Conservation (phyloP, 768 basidiomycete genomes). For the Kwoniella botswanensis region DNA sequence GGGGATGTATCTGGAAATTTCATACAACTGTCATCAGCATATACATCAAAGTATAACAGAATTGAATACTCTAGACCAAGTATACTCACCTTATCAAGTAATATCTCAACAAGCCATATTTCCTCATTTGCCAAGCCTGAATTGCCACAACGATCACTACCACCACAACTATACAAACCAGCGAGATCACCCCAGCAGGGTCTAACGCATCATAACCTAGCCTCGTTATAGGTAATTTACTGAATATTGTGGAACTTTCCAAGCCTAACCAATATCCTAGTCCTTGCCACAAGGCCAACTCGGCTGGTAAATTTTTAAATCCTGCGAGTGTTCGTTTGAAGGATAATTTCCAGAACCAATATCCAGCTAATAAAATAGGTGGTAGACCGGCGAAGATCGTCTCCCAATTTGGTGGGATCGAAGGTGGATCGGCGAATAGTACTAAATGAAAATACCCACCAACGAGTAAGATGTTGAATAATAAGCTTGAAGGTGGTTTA, state of each 20-base stretch:
- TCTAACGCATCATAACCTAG: constrained; percentile 41
- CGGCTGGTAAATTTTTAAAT: constrained; percentile 41
- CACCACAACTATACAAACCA: constrained; percentile 36
- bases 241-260: constrained; percentile 45
- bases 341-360: constrained; percentile 45
- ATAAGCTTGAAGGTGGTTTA: constrained; percentile 24
- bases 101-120: constrained; percentile 38
- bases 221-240: constrained; percentile 39
- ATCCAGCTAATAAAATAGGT: constrained; percentile 34
- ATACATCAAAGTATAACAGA: background rate
- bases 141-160: constrained; percentile 34
- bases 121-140: constrained; percentile 42
- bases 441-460: constrained; percentile 45
- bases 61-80: background rate
- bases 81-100: constrained; percentile 42
- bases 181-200: constrained; percentile 30
- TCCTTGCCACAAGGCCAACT: constrained; percentile 48
- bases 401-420: constrained; percentile 41
- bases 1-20: constrained; percentile 35
- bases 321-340: constrained; percentile 37
- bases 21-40: background rate
- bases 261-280: constrained; percentile 50
- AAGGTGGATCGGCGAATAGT: constrained; percentile 38
- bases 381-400: constrained; percentile 31
- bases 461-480: constrained; percentile 36